phyloP scores from a whole-genome alignment of 257 asterid species.

The Anisodus acutangulus region DNA sequence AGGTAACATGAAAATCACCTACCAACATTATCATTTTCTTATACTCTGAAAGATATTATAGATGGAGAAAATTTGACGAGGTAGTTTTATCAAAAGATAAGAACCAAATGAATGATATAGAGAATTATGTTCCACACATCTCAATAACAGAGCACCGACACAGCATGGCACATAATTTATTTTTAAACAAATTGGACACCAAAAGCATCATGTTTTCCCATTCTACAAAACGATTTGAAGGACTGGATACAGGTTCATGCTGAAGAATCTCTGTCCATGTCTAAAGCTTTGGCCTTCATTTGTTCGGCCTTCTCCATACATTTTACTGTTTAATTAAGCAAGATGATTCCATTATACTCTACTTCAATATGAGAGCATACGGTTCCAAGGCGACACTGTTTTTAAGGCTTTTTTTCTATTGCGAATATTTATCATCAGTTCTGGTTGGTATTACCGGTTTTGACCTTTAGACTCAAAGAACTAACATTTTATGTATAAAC shows the following conservation, averaged over 20 bases:
- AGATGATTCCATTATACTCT: not conserved
- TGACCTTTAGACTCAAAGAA: not conserved
- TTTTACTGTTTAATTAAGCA: conserved; percentile 15
- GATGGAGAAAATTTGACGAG: not conserved
- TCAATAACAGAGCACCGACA: conserved; percentile 14
- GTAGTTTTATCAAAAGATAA: conserved; percentile 6
- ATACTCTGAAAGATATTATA: not conserved
- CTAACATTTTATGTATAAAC: not conserved
- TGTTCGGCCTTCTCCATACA: conserved; percentile 13
- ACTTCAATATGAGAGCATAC: not conserved
- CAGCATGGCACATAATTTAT: not conserved
- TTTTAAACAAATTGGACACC: not conserved
- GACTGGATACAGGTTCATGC: not conserved
- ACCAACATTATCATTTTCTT: not conserved
- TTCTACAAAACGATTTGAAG: not conserved
- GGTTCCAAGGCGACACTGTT: not conserved
- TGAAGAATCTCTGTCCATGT: conserved; percentile 10
- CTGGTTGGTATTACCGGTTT: not conserved
- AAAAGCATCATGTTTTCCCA: not conserved
- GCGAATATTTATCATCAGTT: not conserved
- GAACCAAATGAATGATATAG: not conserved
- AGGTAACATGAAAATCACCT: conserved; percentile 4
- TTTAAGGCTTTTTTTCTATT: not conserved
- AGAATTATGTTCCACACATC: conserved; percentile 7
- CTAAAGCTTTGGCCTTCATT: conserved; percentile 12